These are phyloP conservation scores for Sarocladium brachiariae DNA, from an alignment of 2,329 filamentous ascomycete genomes.

Conservation along the genomic window DNA sequence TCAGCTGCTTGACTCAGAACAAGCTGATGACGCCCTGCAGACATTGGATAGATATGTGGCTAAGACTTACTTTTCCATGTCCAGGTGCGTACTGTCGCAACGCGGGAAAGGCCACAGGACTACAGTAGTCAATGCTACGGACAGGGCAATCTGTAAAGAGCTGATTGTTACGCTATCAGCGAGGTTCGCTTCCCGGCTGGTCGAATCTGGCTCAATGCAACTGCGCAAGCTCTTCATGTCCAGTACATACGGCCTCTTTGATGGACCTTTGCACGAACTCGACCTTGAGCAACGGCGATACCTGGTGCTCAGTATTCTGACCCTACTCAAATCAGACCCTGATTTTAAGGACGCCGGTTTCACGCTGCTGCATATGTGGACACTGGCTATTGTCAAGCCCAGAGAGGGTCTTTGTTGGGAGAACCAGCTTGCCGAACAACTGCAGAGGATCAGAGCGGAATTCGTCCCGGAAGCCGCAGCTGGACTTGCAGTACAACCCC, in stretches of 20 bases:
- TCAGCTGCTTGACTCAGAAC: conserved; percentile 30
- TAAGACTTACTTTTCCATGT: conserved; percentile 40
- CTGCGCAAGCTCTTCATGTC: conserved; percentile 38
- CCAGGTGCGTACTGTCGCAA: conserved; percentile 29
- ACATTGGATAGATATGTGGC: conserved; percentile 44
- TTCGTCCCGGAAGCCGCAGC: conserved; percentile 36
- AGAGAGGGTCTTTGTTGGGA: conserved; percentile 38
- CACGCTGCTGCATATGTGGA: conserved; percentile 46
- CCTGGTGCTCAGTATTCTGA: conserved; percentile 44
- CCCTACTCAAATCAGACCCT: conserved; percentile 40
- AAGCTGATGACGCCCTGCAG: conserved; percentile 39
- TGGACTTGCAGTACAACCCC: conserved; percentile 29
- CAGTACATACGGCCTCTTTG: conserved; percentile 45
- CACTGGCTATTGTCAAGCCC: conserved; percentile 45
- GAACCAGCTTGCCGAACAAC: conserved; percentile 39
- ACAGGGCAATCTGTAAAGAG: conserved; percentile 32
- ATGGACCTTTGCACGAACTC: conserved; percentile 31
- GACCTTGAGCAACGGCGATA: conserved; percentile 33
- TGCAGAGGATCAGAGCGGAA: conserved; percentile 33
- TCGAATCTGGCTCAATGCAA: conserved; percentile 36
- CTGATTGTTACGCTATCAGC: conserved; percentile 38
- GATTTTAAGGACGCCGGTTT: conserved; percentile 39
- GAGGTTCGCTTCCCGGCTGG: conserved; percentile 37
- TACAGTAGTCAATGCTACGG: conserved; percentile 12
- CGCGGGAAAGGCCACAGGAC: conserved; percentile 12